Base-by-base conservation (phyloP, 225 moss, liverwort and hornwort species). In the Lunularia cruciata region DNA sequence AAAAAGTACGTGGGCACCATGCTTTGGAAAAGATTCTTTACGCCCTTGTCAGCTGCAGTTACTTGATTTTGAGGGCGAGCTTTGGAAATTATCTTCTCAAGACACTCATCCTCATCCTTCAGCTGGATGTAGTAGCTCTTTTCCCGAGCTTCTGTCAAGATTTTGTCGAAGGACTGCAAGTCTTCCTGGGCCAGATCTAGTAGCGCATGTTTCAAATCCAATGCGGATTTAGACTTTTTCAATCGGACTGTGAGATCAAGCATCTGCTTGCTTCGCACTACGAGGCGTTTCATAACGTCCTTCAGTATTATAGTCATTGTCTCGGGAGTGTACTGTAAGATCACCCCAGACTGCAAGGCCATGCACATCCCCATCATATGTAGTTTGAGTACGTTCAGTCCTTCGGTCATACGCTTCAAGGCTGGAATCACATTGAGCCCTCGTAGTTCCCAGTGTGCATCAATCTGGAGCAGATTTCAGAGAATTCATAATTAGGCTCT, bases 1-100 rank as follows among this genome's bases (percentile, higher is more conserved):
- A 79, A 79, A 35, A 79, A 79, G 47, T 79, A 79, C 2, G 70
- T 58, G 39, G 79, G 79, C 14, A 79, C 40, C 79, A 79, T 74
- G 35, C 74, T 79, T 27, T 64, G 69, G 65, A 79, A 68, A 39
- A 74, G 57, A 19, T 57, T 57, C 42, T 61, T 40, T 0, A 60
- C 63, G 23, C 43, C 26, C 23, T 40, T 23, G 11, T 77, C 72
- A 51, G 34, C 52, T 47, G 58, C 60, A 33, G 32, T 52, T 25
- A 60, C 23, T 20, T 60, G 61, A 6, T 47, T 53, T 14, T 67
- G 43, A 12, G 72, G 72, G 11, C 67, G 59, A 1, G 72, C 22
- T 53, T 18, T 63, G 31, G 72, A 43, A 13, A 66, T 60, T 18
- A 67, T 51, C 52, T 67, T 63, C 26, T 72, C 67, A 51, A 77